Evolutionary conservation across 2,329 filamentous ascomycete genomes (phyloP), one percentile per base, ranked within the genome.

Genomic region (Fusarium concolor): DNA sequence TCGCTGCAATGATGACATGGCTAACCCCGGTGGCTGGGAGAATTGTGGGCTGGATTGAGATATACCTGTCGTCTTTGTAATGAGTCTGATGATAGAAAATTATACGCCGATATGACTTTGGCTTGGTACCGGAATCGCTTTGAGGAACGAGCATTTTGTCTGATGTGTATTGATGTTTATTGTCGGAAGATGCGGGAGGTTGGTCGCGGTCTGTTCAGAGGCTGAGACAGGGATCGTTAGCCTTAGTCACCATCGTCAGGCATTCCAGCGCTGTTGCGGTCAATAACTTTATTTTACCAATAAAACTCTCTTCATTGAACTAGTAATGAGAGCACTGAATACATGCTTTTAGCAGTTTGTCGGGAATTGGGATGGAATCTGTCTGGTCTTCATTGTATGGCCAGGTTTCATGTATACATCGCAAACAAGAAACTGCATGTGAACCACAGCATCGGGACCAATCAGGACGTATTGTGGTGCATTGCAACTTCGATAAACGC

Each of bases 1-100:
- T 88, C 0, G 93, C 93, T 2, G 91, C 92, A 42, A 97, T 79
- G 65, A 96, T 93, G 51, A 97, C 84, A 79, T 97, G 93, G 0
- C 93, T 96, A 18, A 85, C 77, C 20, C 81, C 79, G 24, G 85
- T 79, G 20, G 75, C 73, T 2, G 80, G 70, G 35, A 80, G 74
- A 18, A 77, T 78, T 51, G 86, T 72, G 24, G 84, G 84, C 2
- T 86, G 79, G 66, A 86, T 79, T 2, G 84, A 85, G 59, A 87
- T 80, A 38, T 84, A 83, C 14, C 74, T 67, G 5, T 79, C 77
- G 0, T 71, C 61, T 7, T 67, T 65, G 56, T 82, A 79, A 46
- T 85, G 84, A 5, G 83, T 85, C 2, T 86, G 84, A 75, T 84
- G 83, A 67, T 85, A 85, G 52, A 83, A 74, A 31, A 85, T 80